Conservation (phyloP, 1,284 basidiomycete genomes). For the Fomitopsis palustris region DNA sequence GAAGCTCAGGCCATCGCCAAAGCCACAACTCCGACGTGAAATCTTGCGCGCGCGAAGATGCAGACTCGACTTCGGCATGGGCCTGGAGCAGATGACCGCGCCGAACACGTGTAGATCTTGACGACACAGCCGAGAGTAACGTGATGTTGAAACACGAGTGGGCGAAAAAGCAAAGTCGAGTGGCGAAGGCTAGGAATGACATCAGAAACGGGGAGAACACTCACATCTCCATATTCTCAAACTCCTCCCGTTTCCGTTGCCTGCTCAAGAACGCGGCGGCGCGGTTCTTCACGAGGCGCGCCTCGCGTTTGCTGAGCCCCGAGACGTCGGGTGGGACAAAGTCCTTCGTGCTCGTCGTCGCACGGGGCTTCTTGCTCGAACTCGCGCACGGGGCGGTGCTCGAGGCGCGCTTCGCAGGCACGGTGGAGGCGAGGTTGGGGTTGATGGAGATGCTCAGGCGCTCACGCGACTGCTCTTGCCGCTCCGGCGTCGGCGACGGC, state of each 20-base stretch:
- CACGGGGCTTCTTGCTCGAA: constrained; percentile 53
- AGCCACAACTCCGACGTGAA: too few relatives aligned
- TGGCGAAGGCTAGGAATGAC: background rate
- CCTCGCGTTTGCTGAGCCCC: constrained; percentile 86
- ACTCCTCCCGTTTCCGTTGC: constrained; percentile 90
- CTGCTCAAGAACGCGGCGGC: constrained; percentile 88
- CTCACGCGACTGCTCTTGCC: constrained; percentile 13
- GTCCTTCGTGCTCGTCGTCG: constrained; percentile 72
- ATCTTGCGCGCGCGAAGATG: too few relatives aligned
- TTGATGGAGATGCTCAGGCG: constrained; percentile 27
- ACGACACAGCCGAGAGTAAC: background rate
- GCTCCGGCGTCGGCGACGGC: constrained; percentile 31
- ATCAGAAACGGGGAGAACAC: constrained; percentile 28
- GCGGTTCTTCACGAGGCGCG: constrained; percentile 87
- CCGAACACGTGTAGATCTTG: background rate
- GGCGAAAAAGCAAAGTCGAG: background rate
- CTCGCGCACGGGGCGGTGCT: constrained; percentile 32
- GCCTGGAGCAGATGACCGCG: background rate
- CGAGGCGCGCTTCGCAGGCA: constrained; percentile 39
- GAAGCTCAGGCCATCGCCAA: too few relatives aligned
- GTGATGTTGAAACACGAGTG: background rate
- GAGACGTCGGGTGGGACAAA: constrained; percentile 87
- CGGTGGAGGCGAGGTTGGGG: constrained; percentile 16
- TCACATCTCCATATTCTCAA: constrained; percentile 86
- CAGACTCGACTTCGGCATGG: background rate